Evolutionary conservation across 2,329 filamentous ascomycete genomes (phyloP).

Genomic region (Fusarium pseudoanthophilum): DNA sequence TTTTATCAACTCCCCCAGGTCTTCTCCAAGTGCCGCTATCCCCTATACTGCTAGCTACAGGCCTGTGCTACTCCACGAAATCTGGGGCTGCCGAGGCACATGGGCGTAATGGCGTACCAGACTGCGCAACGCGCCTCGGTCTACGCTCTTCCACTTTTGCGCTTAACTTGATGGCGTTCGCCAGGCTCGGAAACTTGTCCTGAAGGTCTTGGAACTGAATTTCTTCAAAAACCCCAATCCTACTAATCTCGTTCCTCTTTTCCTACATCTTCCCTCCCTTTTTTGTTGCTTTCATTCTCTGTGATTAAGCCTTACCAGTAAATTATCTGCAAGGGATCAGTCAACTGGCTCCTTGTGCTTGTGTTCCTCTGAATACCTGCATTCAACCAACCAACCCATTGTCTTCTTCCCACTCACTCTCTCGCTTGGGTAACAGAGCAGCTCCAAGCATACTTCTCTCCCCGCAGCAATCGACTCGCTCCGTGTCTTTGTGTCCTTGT

Average conservation of each 20-base stretch:
- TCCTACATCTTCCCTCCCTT: constrained; percentile 1
- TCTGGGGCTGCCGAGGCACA: constrained; percentile 47
- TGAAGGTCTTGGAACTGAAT: neutral
- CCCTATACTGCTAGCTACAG: constrained; percentile 21
- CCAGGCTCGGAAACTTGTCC: constrained; percentile 8
- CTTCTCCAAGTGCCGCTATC: constrained; percentile 16
- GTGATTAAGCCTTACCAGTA: neutral
- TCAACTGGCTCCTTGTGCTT: constrained; percentile 4
- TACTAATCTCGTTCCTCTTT: constrained; percentile 15
- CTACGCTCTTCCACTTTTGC: constrained; percentile 4
- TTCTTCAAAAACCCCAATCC: constrained; percentile 39
- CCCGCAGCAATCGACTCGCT: constrained; percentile 11
- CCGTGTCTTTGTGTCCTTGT: constrained; percentile 13
- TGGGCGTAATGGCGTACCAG: constrained; percentile 19
- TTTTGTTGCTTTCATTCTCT: constrained; percentile 10
- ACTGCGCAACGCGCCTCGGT: constrained; percentile 41
- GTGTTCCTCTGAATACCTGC: constrained; percentile 26
- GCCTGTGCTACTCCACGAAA: constrained; percentile 35
- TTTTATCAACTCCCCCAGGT: constrained; percentile 2
- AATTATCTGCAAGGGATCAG: constrained; percentile 9
- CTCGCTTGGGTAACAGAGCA: constrained; percentile 12
- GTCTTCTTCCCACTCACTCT: neutral
- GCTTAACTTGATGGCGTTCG: constrained; percentile 27
- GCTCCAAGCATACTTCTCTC: constrained; percentile 12
- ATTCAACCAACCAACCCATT: constrained; percentile 7